These are phyloP conservation scores for Alnus rubra DNA, from an alignment of 306 rosid species.

Conservation along the genomic window DNA sequence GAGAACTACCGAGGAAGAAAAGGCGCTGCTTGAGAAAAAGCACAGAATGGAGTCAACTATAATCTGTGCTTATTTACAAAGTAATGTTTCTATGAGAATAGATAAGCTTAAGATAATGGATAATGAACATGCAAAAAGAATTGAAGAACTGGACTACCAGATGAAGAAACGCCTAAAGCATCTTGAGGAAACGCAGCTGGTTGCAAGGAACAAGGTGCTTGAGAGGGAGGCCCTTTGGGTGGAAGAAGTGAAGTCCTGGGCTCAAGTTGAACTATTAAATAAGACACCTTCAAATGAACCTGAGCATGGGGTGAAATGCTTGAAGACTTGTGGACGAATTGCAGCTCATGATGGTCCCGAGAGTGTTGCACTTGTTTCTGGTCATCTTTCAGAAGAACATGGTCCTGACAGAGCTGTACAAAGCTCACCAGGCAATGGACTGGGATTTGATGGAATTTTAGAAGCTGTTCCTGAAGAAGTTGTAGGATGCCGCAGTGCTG, in stretches of 20 bases:
- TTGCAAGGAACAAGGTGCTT: conserved; percentile 39
- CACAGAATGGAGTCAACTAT: conserved; percentile 36
- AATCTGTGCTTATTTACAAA: conserved; percentile 25
- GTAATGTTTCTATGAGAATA: conserved; percentile 32
- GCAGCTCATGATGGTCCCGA: conserved; percentile 23
- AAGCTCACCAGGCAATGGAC: conserved; percentile 26
- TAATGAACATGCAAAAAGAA: conserved; percentile 26
- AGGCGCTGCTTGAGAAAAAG: conserved; percentile 33
- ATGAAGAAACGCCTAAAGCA: conserved; percentile 38
- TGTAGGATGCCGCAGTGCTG: conserved; percentile 21
- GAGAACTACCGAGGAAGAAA: conserved; percentile 31
- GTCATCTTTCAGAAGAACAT: conserved; percentile 28
- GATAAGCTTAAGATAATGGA: conserved; percentile 39
- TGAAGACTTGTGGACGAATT: conserved; percentile 28
- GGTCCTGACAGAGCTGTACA: conserved; percentile 18
- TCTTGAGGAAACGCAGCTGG: conserved; percentile 46
- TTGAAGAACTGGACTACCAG: conserved; percentile 33
- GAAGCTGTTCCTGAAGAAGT: conserved; percentile 30
- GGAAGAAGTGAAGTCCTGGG: conserved; percentile 51
- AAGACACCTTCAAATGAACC: conserved; percentile 21
- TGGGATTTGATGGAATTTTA: conserved; percentile 26
- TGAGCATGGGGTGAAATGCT: conserved; percentile 33
- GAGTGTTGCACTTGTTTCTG: conserved; percentile 24
- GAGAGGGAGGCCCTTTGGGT: conserved; percentile 47
- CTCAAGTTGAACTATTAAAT: conserved; percentile 45